phyloP scores from a whole-genome alignment of 2,329 filamentous ascomycete genomes.

The Neurospora sp. region DNA sequence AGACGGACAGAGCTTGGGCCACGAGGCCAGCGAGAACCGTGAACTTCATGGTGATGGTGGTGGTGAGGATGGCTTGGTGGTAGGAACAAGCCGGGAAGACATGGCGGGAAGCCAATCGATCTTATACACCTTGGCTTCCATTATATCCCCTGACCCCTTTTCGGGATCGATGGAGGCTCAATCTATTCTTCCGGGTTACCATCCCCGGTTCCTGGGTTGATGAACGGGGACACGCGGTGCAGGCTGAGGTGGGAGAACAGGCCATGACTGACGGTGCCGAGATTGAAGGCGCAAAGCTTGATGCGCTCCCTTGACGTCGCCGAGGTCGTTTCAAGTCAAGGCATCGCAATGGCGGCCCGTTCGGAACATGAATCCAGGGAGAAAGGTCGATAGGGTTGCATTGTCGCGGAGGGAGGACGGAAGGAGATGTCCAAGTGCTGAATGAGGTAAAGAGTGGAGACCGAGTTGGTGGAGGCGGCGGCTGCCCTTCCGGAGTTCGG shows the following conservation, averaged over 20 bases:
- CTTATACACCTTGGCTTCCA: neutral
- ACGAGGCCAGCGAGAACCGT: constrained; percentile 13
- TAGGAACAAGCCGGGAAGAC: neutral
- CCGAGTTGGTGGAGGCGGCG: neutral
- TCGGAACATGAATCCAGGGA: neutral
- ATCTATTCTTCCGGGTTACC: neutral
- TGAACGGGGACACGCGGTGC: neutral
- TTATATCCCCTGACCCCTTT: neutral
- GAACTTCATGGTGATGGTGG: constrained; percentile 14
- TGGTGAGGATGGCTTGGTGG: neutral
- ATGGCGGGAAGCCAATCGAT: neutral
- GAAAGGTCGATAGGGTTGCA: neutral
- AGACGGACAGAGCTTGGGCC: constrained; percentile 13
- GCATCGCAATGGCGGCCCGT: neutral
- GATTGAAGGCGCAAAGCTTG: neutral
- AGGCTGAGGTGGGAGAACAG: neutral
- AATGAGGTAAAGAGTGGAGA: neutral
- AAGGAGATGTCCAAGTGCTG: neutral
- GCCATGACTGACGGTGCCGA: neutral
- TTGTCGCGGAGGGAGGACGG: neutral
- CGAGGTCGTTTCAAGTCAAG: neutral
- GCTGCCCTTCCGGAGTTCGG: neutral
- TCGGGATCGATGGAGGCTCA: neutral
- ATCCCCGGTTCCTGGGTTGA: neutral
- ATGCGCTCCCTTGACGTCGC: neutral